phyloP scores from a whole-genome alignment of 2,329 filamentous ascomycete genomes.

The Fusarium domesticum region DNA sequence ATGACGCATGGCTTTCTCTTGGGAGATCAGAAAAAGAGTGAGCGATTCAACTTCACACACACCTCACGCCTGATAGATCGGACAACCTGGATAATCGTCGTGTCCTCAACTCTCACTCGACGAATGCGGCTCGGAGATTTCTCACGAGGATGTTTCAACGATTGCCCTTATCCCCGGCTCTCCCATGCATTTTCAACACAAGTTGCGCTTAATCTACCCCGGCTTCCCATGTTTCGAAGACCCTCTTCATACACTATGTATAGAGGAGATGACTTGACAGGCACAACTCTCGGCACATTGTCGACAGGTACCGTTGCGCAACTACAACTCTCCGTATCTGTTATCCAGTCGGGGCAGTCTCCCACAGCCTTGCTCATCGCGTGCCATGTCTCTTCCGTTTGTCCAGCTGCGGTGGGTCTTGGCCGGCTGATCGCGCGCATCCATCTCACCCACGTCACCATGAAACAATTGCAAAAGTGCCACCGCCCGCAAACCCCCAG shows the following conservation, averaged over 20 bases:
- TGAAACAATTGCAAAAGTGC: no score
- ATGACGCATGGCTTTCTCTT: not conserved
- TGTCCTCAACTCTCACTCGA: slow-evolving; percentile 22
- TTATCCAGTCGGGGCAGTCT: no score
- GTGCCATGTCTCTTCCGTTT: no score
- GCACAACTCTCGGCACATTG: slow-evolving; percentile 8
- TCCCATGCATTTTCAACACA: slow-evolving; percentile 3
- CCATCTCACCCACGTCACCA: no score
- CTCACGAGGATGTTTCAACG: slow-evolving; percentile 11
- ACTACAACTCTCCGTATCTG: not conserved
- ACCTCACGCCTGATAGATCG: slow-evolving; percentile 5
- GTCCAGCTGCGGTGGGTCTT: no score
- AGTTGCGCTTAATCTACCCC: not conserved
- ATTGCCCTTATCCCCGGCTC: slow-evolving; percentile 13
- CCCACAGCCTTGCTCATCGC: no score
- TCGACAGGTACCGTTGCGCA: slow-evolving; percentile 11
- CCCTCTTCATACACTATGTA: slow-evolving; percentile 3
- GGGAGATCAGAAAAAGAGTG: not conserved
- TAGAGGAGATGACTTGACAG: slow-evolving; percentile 13
- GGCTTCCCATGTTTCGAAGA: slow-evolving; percentile 7
- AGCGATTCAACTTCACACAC: not conserved
- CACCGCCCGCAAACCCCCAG: no score
- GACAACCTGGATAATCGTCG: slow-evolving; percentile 3
- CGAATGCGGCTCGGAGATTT: slow-evolving; percentile 30
- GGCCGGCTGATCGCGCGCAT: no score